Base-by-base conservation (phyloP, 768 basidiomycete species). In the Suillus bovinus region DNA sequence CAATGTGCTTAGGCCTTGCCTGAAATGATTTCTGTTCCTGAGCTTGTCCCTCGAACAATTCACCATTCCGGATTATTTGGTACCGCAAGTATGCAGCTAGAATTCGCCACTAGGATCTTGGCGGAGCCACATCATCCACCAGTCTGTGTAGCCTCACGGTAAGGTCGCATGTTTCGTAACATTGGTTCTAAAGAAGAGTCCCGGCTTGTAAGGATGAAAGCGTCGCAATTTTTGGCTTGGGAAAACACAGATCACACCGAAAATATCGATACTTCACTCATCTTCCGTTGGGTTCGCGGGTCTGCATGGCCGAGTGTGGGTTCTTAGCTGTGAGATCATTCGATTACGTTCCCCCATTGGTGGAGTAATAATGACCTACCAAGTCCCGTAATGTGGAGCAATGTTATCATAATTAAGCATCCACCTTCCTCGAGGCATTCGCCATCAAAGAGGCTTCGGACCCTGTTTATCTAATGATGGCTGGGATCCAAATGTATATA, bases 371-470 rank as follows among this genome's bases (percentile, higher is more conserved):
- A 55, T 38, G 14, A 24, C 55, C 36, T 39, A 29, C 55, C 17
- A 39, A 29, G 38, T 39, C 17, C 17, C 16, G 36, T 38, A 24
- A 36, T 38, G 36, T 56, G 55, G 55, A 56, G 55, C 55, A 10
- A 8, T 27, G 24, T 27, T 56, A 38, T 11, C 24, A 27, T 27
- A 56, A 56, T 56, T 38, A 24, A 56, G 27, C 55, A 56, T 56
- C 55, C 55, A 3, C 10, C 27, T 39, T 56, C 55, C 38, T 56
- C 55, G 55, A 56, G 55, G 55, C 55, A 56, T 39, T 56, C 27
- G 17, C 17, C 36, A 55, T 56, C 24, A 54, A 34, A 55, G 34
- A 38, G 55, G 55, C 17, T 56, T 24, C 55, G 36, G 24, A 56
- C 17, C 11, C 10, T 56, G 4, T 5, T 55, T 55, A 24, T 24